Base-by-base conservation (phyloP, 176 grass and related monocot genomes). In the Carex littledalei region DNA sequence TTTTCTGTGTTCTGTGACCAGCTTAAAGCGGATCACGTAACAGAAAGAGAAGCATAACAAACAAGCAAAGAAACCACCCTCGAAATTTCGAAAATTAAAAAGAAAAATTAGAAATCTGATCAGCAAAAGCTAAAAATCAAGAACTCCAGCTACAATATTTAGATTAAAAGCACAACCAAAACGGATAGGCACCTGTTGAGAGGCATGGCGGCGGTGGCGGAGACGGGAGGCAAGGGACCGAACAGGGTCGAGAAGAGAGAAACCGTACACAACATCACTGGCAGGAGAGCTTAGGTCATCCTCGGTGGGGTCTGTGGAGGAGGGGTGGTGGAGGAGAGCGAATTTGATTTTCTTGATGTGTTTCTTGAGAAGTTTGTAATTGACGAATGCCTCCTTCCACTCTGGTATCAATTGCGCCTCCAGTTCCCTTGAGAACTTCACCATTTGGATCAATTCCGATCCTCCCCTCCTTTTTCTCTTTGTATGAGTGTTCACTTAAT, bases 371-470 rank as follows among this genome's bases (percentile, higher is more conserved):
- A 84, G 80, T 58, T 85, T 85, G 79, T 90, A 90, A 35, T 90
- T 66, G 20, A 90, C 85, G 80, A 90, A 90, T 10, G 69, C 80
- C 1, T 90, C 84, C 71, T 90, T 90, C 88, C 88, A 90, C 31
- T 90, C 89, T 18, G 89, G 89, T 14, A 90, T 90, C 81, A 90
- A 43, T 78, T 90, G 81, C 29, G 89, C 89, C 39, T 87, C 86
- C 8, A 87, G 86, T 65, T 87, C 86, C 67, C 67, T 62, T 5
- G 86, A 84, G 60, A 87, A 87, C 58, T 87, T 87, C 85, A 87
- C 85, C 85, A 87, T 87, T 72, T 20, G 5, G 45, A 32, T 32
- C n/a, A 63, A 39, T 35, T 69, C 4, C 0, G 1, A 26, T 32
- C 54, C 41, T 35, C 47, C n/a, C 32, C 9, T 85, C 70, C 1